phyloP scores from a whole-genome alignment of 495 filamentous ascomycete genomes.

The Aspergillus campestris region DNA sequence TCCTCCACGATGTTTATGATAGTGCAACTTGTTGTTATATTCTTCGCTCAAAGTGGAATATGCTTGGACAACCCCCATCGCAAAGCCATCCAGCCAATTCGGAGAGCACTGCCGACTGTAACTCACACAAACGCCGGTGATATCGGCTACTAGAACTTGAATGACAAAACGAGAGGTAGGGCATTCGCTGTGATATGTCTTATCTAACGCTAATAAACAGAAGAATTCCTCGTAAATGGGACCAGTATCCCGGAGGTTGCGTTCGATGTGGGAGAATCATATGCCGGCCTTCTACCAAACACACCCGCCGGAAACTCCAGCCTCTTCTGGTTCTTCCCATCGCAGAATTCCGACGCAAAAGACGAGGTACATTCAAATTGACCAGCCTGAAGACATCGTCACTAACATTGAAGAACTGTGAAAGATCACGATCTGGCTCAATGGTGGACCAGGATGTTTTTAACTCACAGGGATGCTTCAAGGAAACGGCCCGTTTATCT shows the following conservation, averaged over 20 bases:
- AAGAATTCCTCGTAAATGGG: conserved; percentile 59
- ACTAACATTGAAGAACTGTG: not conserved
- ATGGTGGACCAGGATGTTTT: conserved; percentile 63
- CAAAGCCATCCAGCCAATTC: too few species aligned
- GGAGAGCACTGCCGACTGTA: too few species aligned
- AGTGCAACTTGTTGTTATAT: too few species aligned
- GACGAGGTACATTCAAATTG: conserved; percentile 60
- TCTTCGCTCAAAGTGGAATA: too few species aligned
- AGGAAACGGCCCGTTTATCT: conserved; percentile 70
- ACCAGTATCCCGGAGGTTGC: conserved; percentile 59
- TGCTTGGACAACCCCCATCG: too few species aligned
- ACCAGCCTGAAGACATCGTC: too few species aligned
- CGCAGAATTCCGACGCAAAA: conserved; percentile 40
- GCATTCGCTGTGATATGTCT: too few species aligned
- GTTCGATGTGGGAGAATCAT: conserved; percentile 70
- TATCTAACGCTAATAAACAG: not conserved
- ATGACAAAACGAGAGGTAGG: not conserved
- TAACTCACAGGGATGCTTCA: conserved; percentile 63
- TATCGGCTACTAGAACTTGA: too few species aligned
- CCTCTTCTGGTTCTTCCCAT: conserved; percentile 75
- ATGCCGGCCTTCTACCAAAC: conserved; percentile 69
- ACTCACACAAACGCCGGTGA: too few species aligned
- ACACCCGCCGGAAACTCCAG: conserved; percentile 39
- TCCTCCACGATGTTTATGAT: too few species aligned
- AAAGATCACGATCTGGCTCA: conserved; percentile 62